phyloP scores from a whole-genome alignment of 768 basidiomycete species.

The Mrakia frigida region DNA sequence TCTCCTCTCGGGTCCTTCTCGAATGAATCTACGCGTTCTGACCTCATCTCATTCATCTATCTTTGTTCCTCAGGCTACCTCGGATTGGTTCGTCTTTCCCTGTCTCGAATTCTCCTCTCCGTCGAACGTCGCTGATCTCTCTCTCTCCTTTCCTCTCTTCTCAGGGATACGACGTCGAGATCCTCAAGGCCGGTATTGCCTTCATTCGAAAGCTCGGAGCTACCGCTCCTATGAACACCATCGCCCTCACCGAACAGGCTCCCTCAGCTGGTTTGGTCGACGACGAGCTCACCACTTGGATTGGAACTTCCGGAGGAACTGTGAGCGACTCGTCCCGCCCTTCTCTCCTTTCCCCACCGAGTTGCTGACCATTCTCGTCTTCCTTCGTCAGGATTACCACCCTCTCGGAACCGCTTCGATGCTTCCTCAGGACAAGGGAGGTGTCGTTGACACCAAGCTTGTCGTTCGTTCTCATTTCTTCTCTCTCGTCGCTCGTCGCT shows the following conservation, averaged over 20 bases:
- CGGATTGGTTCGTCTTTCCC: constrained; percentile 11
- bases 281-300: constrained; percentile 14
- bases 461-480: constrained; percentile 25
- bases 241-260: neutral
- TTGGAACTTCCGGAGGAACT: neutral
- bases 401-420: constrained; percentile 52
- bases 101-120: neutral
- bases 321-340: neutral
- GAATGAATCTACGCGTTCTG: too few relatives aligned
- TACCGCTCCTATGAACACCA: constrained; percentile 9
- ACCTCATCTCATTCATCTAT: too few relatives aligned
- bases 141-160: neutral
- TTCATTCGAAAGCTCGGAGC: constrained; percentile 15
- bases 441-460: constrained; percentile 57
- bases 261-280: neutral
- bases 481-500: neutral
- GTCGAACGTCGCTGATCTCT: neutral
- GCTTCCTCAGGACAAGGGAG: constrained; percentile 54
- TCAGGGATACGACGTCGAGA: constrained; percentile 13
- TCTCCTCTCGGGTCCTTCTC: too few relatives aligned
- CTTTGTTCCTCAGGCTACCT: constrained; percentile 49
- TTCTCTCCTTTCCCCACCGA: neutral
- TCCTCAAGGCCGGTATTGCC: constrained; percentile 13
- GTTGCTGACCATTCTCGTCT: neutral
- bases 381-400: constrained; percentile 20